Base-by-base conservation (phyloP, 371 early-diverging fungal species). In the Haplosporangium sp. region DNA sequence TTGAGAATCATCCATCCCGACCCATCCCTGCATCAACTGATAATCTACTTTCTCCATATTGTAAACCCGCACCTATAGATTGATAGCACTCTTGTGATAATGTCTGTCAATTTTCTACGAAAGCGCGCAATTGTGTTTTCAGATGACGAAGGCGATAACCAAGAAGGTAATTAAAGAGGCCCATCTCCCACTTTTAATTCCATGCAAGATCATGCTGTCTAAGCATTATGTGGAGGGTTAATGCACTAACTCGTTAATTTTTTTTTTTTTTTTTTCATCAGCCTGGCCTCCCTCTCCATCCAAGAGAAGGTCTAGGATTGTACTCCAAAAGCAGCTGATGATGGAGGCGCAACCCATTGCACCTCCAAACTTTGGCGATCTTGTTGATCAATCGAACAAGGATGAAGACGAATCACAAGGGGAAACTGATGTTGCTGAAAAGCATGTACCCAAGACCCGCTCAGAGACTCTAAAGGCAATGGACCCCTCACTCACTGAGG, bases 51-150 rank as follows among this genome's bases (percentile, higher is more conserved):
- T 38, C 47, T 37, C 35, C 55, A 55, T 20, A 55, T 55, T 55
- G 27, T 27, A 27, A 27, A 27, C 27, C 27, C 1, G 27, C 27
- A 55, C 55, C 9, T 10, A 34, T 34, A 3, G 35, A 55, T 19
- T 57, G 35, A 34, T 34, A 55, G 35, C 11, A 55, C 34, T 34
- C 55, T 15, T 27, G 34, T 55, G 34, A 74, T n/a, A 20, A 73
- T 74, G 67, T 55, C 66, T 38, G 35, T 53, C 38, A 62, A 42
- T 42, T 66, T 72, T 60, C 72, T 72, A 27, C 66, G 72, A 56
- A 72, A 72, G 62, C 72, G 72, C 35, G 67, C 72, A 47, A 42
- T 72, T 44, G 58, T 59, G 48, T 72, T 72, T 47, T 66, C 72
- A n/a, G 72, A 72, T 15, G 67, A 72, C 19, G 72, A 72, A 47